phyloP scores from a whole-genome alignment of 2,329 filamentous ascomycete species.

The Pyricularia grisea region DNA sequence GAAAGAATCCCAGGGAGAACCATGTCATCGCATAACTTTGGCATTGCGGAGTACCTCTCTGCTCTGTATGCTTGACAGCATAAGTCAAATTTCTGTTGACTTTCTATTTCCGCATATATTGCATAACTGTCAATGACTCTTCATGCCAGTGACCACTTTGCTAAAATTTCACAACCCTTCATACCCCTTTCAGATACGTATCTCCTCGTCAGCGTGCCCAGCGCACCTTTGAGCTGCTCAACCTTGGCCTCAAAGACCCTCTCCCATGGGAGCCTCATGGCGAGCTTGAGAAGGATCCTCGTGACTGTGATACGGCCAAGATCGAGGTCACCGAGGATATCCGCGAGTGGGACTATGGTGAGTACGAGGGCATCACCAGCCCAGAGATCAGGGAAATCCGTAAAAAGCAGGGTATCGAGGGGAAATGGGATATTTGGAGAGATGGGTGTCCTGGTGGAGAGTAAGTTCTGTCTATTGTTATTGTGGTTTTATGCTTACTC shows the following conservation, averaged over 20 bases:
- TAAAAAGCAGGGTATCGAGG: constrained; percentile 44
- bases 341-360: constrained; percentile 80
- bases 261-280: constrained; percentile 61
- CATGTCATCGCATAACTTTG: too few relatives aligned
- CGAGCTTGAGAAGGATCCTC: constrained; percentile 19
- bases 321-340: constrained; percentile 64
- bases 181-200: constrained; percentile 51
- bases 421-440: constrained; percentile 77
- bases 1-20: not conserved
- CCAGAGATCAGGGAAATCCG: constrained; percentile 54
- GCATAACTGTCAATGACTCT: not conserved
- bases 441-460: constrained; percentile 82
- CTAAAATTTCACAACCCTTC: not conserved
- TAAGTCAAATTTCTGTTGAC: not conserved
- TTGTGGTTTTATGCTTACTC: not conserved
- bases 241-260: constrained; percentile 57
- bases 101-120: not conserved
- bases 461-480: constrained; percentile 31
- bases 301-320: constrained; percentile 42
- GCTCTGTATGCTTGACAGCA: too few relatives aligned
- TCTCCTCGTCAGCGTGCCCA: constrained; percentile 80
- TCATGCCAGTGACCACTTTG: not conserved
- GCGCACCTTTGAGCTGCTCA: constrained; percentile 80
- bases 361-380: constrained; percentile 75
- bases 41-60: too few relatives aligned